Conservation (phyloP, 257 asterid species). For the Solanum dulcamara region DNA sequence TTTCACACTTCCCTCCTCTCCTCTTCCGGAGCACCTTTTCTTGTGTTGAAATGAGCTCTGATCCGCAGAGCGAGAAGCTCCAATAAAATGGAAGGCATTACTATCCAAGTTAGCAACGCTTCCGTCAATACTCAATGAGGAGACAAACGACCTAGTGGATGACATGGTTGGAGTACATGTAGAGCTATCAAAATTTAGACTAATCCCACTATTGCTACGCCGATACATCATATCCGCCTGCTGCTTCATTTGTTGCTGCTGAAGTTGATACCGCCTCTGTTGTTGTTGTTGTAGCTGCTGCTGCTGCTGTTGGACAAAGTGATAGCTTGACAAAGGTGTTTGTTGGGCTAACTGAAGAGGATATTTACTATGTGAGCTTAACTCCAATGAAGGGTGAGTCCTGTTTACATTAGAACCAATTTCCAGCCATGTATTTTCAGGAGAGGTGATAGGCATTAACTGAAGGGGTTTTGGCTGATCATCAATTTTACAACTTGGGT, state of each 20-base stretch:
- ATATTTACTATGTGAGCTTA: slow-evolving; percentile 33
- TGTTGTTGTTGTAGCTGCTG: slow-evolving; percentile 23
- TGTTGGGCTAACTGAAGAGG: slow-evolving; percentile 32
- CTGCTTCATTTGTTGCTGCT: slow-evolving; percentile 58
- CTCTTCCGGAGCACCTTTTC: slow-evolving; percentile 65
- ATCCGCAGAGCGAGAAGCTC: slow-evolving; percentile 69
- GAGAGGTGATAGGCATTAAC: slow-evolving; percentile 18
- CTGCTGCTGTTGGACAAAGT: slow-evolving; percentile 40
- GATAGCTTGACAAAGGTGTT: slow-evolving; percentile 21
- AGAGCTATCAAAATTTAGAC: slow-evolving; percentile 74
- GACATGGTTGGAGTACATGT: slow-evolving; percentile 82
- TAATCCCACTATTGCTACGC: slow-evolving; percentile 60
- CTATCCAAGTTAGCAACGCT: slow-evolving; percentile 71
- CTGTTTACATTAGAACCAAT: slow-evolving; percentile 23
- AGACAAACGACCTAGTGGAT: slow-evolving; percentile 68
- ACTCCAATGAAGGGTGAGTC: slow-evolving; percentile 37
- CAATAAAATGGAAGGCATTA: slow-evolving; percentile 49
- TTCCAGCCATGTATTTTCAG: slow-evolving; percentile 23
- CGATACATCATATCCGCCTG: slow-evolving; percentile 47
- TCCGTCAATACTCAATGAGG: slow-evolving; percentile 79
- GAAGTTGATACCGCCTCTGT: slow-evolving; percentile 33
- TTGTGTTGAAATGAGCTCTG: slow-evolving; percentile 57
- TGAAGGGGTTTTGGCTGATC: slow-evolving; percentile 39
- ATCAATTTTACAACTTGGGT: slow-evolving; percentile 22
- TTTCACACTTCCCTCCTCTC: slow-evolving; percentile 82